phyloP scores from a whole-genome alignment of 1,139 yeast species.

The Geotrichum candidum region DNA sequence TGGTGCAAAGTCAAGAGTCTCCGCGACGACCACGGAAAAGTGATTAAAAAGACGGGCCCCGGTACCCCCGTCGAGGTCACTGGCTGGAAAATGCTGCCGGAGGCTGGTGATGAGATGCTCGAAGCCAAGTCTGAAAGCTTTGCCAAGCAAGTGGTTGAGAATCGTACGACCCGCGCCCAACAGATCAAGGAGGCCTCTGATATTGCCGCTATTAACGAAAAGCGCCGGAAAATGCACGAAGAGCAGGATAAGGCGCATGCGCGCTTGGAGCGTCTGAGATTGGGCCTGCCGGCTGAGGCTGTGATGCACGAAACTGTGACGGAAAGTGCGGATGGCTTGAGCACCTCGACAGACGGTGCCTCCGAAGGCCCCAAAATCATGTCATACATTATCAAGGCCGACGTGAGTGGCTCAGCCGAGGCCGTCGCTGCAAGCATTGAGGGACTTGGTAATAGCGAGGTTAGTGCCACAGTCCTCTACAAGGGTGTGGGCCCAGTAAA shows the following conservation, averaged over 20 bases:
- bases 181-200: slow-evolving; percentile 58
- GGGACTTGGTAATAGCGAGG: slow-evolving; percentile 81
- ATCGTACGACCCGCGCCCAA: slow-evolving; percentile 52
- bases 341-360: slow-evolving; percentile 20
- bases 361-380: slow-evolving; percentile 38
- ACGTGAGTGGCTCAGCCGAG: slow-evolving; percentile 69
- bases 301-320: slow-evolving; percentile 26
- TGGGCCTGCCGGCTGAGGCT: slow-evolving; percentile 33
- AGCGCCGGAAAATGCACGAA: slow-evolving; percentile 41
- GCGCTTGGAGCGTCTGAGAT: slow-evolving; percentile 31
- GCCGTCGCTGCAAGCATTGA: slow-evolving; percentile 69
- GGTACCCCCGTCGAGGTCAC: slow-evolving; percentile 86
- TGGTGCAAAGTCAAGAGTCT: slow-evolving; percentile 84
- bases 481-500: slow-evolving; percentile 83
- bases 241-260: slow-evolving; percentile 36
- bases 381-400: slow-evolving; percentile 75
- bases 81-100: slow-evolving; percentile 94
- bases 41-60: slow-evolving; percentile 66
- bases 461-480: slow-evolving; percentile 58
- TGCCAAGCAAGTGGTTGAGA: slow-evolving; percentile 70
- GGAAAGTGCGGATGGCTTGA: slow-evolving; percentile 24
- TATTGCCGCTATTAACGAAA: slow-evolving; percentile 63
- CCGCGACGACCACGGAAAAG: slow-evolving; percentile 66
- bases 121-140: slow-evolving; percentile 67
- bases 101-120: slow-evolving; percentile 80